phyloP scores from a whole-genome alignment of 2,329 filamentous ascomycete species.

The Coniosporium tulheliwenetii region DNA sequence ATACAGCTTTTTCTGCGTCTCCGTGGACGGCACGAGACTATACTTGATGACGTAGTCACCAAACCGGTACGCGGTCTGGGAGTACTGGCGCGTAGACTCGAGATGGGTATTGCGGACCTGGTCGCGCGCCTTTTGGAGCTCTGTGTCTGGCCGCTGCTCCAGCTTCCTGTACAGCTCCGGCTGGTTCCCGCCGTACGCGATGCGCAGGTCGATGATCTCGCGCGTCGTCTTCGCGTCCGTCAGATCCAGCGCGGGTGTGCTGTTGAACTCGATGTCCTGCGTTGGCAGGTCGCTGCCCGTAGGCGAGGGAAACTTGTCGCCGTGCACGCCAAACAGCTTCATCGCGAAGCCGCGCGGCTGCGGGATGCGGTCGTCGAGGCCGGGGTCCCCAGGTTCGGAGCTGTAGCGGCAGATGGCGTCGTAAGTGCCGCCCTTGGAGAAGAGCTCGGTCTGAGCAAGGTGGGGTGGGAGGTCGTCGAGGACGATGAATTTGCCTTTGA shows the following conservation, averaged over 20 bases:
- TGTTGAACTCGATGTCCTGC: constrained; percentile 35
- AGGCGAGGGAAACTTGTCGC: constrained; percentile 21
- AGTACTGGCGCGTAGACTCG: constrained; percentile 24
- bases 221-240: constrained; percentile 27
- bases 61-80: constrained; percentile 32
- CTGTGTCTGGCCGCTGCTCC: constrained; percentile 19
- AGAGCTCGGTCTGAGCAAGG: constrained; percentile 26
- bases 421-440: constrained; percentile 15
- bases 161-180: constrained; percentile 26
- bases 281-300: constrained; percentile 18
- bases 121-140: constrained; percentile 24
- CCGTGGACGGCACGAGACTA: constrained; percentile 24
- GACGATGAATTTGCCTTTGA: constrained; percentile 31
- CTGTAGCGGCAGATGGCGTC: constrained; percentile 21
- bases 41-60: constrained; percentile 33
- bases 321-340: constrained; percentile 33
- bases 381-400: constrained; percentile 21
- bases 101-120: constrained; percentile 24
- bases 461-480: constrained; percentile 25
- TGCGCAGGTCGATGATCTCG: constrained; percentile 27
- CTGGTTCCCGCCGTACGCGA: constrained; percentile 20
- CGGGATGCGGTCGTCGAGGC: constrained; percentile 25
- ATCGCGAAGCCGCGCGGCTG: constrained; percentile 32
- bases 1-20: constrained; percentile 24
- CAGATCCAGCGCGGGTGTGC: constrained; percentile 30